A percentile compares a stretch with the other conserved stretches of the same genome.
phyloP scores from a whole-genome alignment of 2,329 filamentous ascomycete species.

The Xenoacremonium recifei region DNA sequence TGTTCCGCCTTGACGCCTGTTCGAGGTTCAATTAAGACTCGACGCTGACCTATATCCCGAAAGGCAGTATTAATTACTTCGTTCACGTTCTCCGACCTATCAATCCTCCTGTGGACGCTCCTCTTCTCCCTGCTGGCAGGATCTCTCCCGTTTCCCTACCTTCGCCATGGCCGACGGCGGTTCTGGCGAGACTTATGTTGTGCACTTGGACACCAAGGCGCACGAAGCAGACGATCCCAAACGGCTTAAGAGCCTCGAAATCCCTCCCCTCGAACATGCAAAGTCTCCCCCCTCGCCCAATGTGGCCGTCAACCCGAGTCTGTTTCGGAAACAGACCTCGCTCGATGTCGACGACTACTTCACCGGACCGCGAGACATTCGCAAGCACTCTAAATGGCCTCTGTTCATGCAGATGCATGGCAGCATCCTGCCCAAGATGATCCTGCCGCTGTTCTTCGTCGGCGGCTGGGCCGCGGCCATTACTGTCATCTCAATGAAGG shows the following conservation, averaged over 20 bases:
- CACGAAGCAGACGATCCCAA: constrained; percentile 12
- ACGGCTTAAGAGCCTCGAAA: constrained; percentile 25
- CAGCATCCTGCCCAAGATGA: constrained; percentile 71
- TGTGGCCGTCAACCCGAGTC: constrained; percentile 24
- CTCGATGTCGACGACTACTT: constrained; percentile 62
- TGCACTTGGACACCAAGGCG: too few species aligned
- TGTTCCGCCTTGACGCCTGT: too few species aligned
- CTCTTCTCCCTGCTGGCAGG: too few species aligned
- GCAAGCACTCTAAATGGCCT: constrained; percentile 74
- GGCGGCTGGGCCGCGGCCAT: constrained; percentile 65
- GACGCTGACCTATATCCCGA: too few species aligned
- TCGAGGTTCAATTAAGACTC: too few species aligned
- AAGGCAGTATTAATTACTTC: too few species aligned
- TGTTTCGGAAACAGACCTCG: constrained; percentile 33
- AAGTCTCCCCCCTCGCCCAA: constrained; percentile 30
- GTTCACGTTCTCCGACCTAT: too few species aligned
- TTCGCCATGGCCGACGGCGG: too few species aligned
- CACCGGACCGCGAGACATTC: constrained; percentile 65
- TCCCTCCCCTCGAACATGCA: constrained; percentile 27
- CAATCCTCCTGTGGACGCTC: too few species aligned
- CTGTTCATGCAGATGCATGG: constrained; percentile 74
- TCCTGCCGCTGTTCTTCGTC: constrained; percentile 64
- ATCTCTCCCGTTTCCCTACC: too few species aligned
- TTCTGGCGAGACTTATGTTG: too few species aligned
- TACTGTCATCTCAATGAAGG: constrained; percentile 51